Evolutionary conservation across 352 stramenopile species (phyloP), one percentile per base, ranked within the genome.

Genomic region (Globisporangium ultimum): DNA sequence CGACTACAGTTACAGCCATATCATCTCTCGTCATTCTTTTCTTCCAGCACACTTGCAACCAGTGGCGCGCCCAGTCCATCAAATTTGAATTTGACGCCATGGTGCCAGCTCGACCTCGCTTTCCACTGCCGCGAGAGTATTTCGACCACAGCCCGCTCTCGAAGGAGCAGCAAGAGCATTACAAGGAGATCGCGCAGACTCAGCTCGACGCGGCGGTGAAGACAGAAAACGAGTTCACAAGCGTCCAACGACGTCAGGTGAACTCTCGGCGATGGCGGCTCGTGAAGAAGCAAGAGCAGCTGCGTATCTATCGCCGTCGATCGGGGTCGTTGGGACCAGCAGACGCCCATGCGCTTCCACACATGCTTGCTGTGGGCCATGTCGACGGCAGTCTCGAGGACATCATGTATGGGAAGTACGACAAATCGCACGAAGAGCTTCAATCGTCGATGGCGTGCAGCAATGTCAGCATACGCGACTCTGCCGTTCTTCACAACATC

Each of bases 401-500:
- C 12, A 45, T 45, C 13, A n/a, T 45, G 12, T 45, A 45, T 10
- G 40, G 40, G 3, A 18, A 15, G 41, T 69, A 80, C 65, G 70
- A 66, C 53, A 63, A 60, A 11, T 71, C 61, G 11, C 55, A 78
- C 53, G 67, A 76, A 1, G 71, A 79, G 28, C 58, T 69, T 43
- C 64, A 78, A 47, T 69, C 75, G 11, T 73, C 64, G 3, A 70
- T 73, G 48, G 53, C 60, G 28, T 81, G 58, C 46, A 52, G 67
- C 38, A 60, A 77, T 43, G 46, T 60, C 41, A 55, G 48, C 15
- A 64, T 45, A 8, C 71, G 45, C 6, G 76, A 84, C 55, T 79
- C 64, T 34, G 65, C 68, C 8, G 41, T 83, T 24, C 67, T 87
- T 13, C 54, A 56, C 34, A 77, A 67, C 41, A 49, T 87, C 48